These are phyloP conservation scores for Fennellomyces sp. DNA, from an alignment of 371 early-diverging fungal genomes.

Conservation along the genomic window DNA sequence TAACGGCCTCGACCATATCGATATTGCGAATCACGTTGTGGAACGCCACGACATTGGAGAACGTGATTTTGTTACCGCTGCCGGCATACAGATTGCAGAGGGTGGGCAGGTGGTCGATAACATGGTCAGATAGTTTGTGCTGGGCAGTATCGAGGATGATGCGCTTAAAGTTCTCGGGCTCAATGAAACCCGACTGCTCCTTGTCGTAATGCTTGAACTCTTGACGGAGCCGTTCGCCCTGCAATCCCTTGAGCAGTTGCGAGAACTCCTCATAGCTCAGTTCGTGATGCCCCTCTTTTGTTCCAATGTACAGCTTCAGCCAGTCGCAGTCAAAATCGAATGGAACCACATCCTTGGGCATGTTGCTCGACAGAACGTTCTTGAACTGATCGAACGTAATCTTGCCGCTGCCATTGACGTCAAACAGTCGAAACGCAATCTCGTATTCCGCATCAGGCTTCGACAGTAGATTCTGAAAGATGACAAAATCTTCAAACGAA, in stretches of 20 bases:
- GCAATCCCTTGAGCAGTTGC: slow-evolving; percentile 80
- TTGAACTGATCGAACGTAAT: slow-evolving; percentile 72
- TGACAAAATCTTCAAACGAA: slow-evolving; percentile 75
- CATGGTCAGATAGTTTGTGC: slow-evolving; percentile 72
- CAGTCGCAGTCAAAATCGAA: slow-evolving; percentile 79
- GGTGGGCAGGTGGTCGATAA: slow-evolving; percentile 73
- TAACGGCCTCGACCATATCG: slow-evolving; percentile 74
- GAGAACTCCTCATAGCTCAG: slow-evolving; percentile 79
- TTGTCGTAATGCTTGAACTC: slow-evolving; percentile 79
- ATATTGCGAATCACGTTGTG: slow-evolving; percentile 76
- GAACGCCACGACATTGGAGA: slow-evolving; percentile 70
- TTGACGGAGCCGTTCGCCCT: slow-evolving; percentile 78
- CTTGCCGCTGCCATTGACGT: slow-evolving; percentile 63
- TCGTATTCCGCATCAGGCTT: slow-evolving; percentile 85
- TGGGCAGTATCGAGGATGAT: slow-evolving; percentile 69
- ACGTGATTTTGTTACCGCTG: slow-evolving; percentile 60
- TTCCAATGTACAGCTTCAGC: slow-evolving; percentile 72
- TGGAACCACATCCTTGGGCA: slow-evolving; percentile 62
- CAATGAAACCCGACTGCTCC: slow-evolving; percentile 67
- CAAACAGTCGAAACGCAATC: slow-evolving; percentile 78
- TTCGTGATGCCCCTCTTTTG: slow-evolving; percentile 58
- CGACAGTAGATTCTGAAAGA: slow-evolving; percentile 74
- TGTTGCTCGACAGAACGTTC: slow-evolving; percentile 60
- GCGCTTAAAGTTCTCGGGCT: slow-evolving; percentile 66
- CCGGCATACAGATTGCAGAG: slow-evolving; percentile 61